Percentiles rank a stretch among this genome's conserved stretches.
phyloP scores from a whole-genome alignment of 805 yeast genomes.

The Myxozyma neotropica region DNA sequence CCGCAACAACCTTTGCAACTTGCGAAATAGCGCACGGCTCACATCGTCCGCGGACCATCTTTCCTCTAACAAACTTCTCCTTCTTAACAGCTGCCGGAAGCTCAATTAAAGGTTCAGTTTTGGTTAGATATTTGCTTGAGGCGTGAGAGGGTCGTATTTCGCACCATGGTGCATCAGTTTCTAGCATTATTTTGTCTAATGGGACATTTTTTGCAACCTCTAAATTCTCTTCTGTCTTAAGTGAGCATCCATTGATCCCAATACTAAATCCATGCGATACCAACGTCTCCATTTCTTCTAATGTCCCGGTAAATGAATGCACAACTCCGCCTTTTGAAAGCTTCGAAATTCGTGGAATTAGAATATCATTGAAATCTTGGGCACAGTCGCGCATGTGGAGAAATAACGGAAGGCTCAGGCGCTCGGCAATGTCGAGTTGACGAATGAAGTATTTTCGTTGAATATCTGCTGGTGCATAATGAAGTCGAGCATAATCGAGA shows the following conservation, averaged over 20 bases:
- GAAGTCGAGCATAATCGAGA: constrained; percentile 89
- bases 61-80: constrained; percentile 53
- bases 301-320: constrained; percentile 90
- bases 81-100: constrained; percentile 56
- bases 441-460: constrained; percentile 68
- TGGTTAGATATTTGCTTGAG: constrained; percentile 55
- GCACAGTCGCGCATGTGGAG: constrained; percentile 87
- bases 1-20: constrained; percentile 71
- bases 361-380: constrained; percentile 69
- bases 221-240: constrained; percentile 74
- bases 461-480: constrained; percentile 66
- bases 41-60: constrained; percentile 76
- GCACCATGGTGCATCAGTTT: constrained; percentile 96
- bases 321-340: constrained; percentile 71
- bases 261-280: constrained; percentile 65
- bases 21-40: constrained; percentile 88
- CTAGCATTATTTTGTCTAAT: constrained; percentile 68
- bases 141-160: constrained; percentile 85
- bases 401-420: constrained; percentile 70
- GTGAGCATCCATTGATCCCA: constrained; percentile 92
- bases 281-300: constrained; percentile 60
- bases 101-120: neutral
- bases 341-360: constrained; percentile 61
- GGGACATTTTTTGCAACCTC: constrained; percentile 72
- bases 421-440: constrained; percentile 68